These are phyloP conservation scores for Trichosanthes cucumerina DNA, from an alignment of 306 rosid species.

Conservation along the genomic window DNA sequence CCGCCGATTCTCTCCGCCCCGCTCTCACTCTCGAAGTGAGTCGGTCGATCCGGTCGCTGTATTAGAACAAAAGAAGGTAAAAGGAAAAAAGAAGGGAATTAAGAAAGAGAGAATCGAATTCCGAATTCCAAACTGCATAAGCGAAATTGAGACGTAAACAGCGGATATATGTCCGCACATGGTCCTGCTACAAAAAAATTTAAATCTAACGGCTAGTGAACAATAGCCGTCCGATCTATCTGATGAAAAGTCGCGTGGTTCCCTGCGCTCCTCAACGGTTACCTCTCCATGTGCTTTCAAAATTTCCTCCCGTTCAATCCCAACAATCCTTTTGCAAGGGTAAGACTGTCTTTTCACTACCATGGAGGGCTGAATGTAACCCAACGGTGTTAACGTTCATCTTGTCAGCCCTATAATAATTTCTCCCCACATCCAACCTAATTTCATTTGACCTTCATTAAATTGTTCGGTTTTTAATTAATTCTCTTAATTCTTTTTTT, in stretches of 20 bases:
- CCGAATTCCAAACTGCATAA: slow-evolving; percentile 3
- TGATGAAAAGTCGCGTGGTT: slow-evolving; percentile 31
- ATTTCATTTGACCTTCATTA: background rate
- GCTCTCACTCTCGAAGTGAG: background rate
- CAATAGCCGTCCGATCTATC: slow-evolving; percentile 18
- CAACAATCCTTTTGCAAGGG: background rate
- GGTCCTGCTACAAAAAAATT: slow-evolving; percentile 15
- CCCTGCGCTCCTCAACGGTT: slow-evolving; percentile 25
- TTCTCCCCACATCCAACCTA: background rate
- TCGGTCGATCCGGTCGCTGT: background rate
- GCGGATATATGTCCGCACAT: slow-evolving; percentile 36
- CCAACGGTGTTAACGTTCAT: background rate
- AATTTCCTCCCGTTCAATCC: background rate
- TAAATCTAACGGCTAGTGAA: slow-evolving; percentile 39
- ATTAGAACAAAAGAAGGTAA: background rate
- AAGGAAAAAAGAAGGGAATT: background rate
- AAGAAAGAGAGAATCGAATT: background rate
- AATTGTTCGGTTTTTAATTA: background rate
- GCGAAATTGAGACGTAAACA: slow-evolving; percentile 22
- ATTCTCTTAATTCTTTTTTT: background rate
- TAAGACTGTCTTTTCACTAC: background rate
- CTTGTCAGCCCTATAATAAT: background rate
- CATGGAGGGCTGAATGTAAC: background rate
- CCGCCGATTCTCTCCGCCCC: background rate
- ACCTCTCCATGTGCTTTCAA: slow-evolving; percentile 30